phyloP scores from a whole-genome alignment of 441 rosid genomes.

The Codiaeum variegatum region DNA sequence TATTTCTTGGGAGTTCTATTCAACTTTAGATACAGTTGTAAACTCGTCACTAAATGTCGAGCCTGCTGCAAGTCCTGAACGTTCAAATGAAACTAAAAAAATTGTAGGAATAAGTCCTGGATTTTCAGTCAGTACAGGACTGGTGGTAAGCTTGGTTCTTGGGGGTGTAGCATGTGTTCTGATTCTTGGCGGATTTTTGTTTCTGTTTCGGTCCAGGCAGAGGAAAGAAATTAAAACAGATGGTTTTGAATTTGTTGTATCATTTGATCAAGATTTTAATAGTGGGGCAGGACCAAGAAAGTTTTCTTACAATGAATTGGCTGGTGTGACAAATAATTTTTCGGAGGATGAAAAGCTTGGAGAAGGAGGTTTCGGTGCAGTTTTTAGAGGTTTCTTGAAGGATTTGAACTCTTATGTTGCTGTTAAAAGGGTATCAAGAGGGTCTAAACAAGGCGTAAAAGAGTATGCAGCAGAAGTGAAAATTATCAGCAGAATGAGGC shows the following conservation, averaged over 20 bases:
- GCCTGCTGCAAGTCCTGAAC: not conserved
- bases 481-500: constrained; percentile 37
- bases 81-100: not conserved
- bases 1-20: constrained; percentile 28
- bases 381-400: constrained; percentile 27
- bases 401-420: constrained; percentile 12
- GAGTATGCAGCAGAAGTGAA: constrained; percentile 35
- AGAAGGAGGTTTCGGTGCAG: constrained; percentile 21
- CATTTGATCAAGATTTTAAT: constrained; percentile 20
- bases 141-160: not conserved
- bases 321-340: constrained; percentile 29
- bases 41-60: not conserved
- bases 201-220: not conserved
- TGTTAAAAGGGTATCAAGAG: constrained; percentile 33
- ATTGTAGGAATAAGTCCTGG: not conserved
- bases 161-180: not conserved
- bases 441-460: constrained; percentile 31
- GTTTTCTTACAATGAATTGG: constrained; percentile 29
- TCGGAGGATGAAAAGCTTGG: constrained; percentile 29
- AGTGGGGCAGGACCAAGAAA: constrained; percentile 33
- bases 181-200: not conserved
- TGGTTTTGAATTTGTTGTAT: not conserved
- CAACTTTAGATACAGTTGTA: constrained; percentile 20
- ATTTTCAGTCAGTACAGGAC: not conserved
- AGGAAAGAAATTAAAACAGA: not conserved